Evolutionary conservation across 257 asterid species (phyloP).

Genomic region (Ligustrum vulgare): DNA sequence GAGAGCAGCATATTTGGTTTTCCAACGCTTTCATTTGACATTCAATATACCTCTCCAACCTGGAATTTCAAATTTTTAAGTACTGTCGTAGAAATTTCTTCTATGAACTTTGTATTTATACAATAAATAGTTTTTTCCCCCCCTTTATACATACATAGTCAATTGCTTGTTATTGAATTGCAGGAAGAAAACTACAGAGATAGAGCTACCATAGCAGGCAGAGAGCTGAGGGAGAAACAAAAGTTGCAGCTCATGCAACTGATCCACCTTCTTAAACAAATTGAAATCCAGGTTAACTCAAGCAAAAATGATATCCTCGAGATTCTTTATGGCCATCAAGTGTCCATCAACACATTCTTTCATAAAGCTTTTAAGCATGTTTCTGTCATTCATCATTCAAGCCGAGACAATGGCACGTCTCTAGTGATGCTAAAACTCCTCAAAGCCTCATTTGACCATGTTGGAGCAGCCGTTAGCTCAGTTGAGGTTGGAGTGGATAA

Average conservation of each 20-base stretch:
- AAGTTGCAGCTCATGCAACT: constrained; percentile 54
- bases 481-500: constrained; percentile 68
- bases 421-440: constrained; percentile 47
- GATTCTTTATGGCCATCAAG: constrained; percentile 49
- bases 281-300: constrained; percentile 62
- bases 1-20: constrained; percentile 3
- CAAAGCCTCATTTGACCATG: constrained; percentile 41
- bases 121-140: not conserved
- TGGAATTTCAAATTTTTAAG: not conserved
- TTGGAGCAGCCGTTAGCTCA: constrained; percentile 56
- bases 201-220: constrained; percentile 50
- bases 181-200: constrained; percentile 47
- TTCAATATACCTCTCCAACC: not conserved
- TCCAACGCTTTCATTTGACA: constrained; percentile 3
- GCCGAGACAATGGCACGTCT: constrained; percentile 35
- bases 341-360: constrained; percentile 43
- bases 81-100: not conserved
- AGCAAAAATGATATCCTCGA: constrained; percentile 57
- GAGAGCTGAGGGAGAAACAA: constrained; percentile 61
- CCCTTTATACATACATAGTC: not conserved
- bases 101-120: not conserved
- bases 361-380: constrained; percentile 50
- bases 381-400: constrained; percentile 46
- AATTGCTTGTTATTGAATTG: constrained; percentile 9
- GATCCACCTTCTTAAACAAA: constrained; percentile 55